These are phyloP conservation scores for Vigna nakashimae DNA, from an alignment of 306 rosid genomes.

Conservation along the genomic window DNA sequence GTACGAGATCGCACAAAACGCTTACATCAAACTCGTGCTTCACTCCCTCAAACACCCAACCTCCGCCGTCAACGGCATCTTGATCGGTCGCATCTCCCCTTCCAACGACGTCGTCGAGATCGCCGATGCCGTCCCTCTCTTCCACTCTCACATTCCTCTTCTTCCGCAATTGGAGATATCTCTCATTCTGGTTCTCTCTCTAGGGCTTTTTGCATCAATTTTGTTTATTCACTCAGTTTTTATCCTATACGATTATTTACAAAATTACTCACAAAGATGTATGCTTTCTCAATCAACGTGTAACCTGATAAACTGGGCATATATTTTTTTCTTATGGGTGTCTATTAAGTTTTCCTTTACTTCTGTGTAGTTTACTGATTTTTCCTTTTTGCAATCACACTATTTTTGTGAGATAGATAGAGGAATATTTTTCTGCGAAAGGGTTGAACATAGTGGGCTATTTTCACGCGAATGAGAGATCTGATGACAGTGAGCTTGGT, in stretches of 20 bases:
- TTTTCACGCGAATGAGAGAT: slow-evolving; percentile 96
- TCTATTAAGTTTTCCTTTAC: background rate
- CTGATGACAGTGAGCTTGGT: slow-evolving; percentile 79
- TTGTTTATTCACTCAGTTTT: slow-evolving; percentile 9
- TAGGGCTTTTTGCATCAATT: slow-evolving; percentile 25
- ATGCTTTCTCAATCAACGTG: slow-evolving; percentile 16
- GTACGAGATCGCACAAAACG: slow-evolving; percentile 83
- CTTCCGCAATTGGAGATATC: slow-evolving; percentile 98
- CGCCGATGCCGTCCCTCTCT: slow-evolving; percentile 90
- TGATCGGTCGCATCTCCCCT: slow-evolving; percentile 83
- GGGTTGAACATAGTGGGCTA: slow-evolving; percentile 85
- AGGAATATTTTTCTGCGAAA: slow-evolving; percentile 74
- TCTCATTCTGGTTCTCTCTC: slow-evolving; percentile 70
- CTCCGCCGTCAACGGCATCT: slow-evolving; percentile 87
- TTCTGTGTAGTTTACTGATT: background rate
- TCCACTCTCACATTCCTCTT: slow-evolving; percentile 88
- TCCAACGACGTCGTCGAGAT: slow-evolving; percentile 71
- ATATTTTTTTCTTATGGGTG: background rate
- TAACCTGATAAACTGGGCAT: slow-evolving; percentile 16
- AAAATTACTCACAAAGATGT: background rate
- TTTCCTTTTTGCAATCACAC: slow-evolving; percentile 17
- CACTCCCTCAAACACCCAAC: slow-evolving; percentile 86
- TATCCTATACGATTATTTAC: background rate
- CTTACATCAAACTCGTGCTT: slow-evolving; percentile 82
- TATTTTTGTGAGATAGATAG: slow-evolving; percentile 61